Conservation (phyloP, 495 filamentous ascomycete species). For the Rhypophila decipiens region DNA sequence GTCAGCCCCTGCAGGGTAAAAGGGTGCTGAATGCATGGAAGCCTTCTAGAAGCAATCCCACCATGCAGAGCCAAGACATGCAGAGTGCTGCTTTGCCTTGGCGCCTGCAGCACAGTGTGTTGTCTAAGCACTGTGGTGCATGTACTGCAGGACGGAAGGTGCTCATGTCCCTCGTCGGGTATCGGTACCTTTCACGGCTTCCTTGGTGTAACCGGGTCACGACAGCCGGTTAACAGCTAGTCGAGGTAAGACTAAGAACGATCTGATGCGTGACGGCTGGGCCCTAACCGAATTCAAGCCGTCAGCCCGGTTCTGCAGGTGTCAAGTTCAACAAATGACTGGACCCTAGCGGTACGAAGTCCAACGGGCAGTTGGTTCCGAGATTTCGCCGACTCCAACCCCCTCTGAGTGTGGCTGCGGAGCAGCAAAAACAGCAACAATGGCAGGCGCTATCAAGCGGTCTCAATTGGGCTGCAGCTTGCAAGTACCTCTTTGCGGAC, state of each 20-base stretch:
- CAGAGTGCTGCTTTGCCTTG: background rate
- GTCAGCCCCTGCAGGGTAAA: background rate
- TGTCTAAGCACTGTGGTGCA: background rate
- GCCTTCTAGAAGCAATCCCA: conserved; percentile 10
- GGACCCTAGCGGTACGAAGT: background rate
- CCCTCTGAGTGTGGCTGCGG: too few relatives aligned
- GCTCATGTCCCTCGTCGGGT: too few relatives aligned
- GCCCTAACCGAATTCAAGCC: background rate
- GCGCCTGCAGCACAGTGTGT: background rate
- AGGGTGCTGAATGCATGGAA: conserved; percentile 13
- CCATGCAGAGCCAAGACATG: background rate
- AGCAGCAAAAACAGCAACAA: background rate
- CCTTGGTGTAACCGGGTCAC: too few relatives aligned
- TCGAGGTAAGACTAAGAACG: too few relatives aligned
- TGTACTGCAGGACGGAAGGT: background rate
- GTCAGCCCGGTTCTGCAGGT: background rate
- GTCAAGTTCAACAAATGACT: background rate
- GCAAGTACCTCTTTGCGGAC: background rate
- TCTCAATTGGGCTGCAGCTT: background rate
- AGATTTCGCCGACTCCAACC: background rate
- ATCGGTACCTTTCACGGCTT: too few relatives aligned
- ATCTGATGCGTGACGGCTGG: too few relatives aligned
- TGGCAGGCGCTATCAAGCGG: background rate
- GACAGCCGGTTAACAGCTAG: too few relatives aligned
- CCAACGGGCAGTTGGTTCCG: background rate